Evolutionary conservation across 345 rosid genomes (phyloP).

Genomic region (Eucalyptus curtisii): DNA sequence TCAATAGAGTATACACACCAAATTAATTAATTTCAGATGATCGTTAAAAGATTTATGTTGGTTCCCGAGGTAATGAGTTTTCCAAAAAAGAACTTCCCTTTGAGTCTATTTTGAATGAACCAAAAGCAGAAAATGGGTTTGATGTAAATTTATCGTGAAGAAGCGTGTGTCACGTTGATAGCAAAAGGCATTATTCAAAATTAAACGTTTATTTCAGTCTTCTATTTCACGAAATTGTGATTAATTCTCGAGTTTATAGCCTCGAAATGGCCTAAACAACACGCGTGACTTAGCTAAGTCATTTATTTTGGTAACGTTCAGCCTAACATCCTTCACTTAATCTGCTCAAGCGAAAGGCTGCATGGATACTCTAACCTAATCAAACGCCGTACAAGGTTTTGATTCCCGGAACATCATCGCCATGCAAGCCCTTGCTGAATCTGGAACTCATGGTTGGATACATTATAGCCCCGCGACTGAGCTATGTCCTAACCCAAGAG

Average conservation of each 20-base stretch:
- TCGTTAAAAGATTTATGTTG: background rate
- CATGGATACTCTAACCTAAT: background rate
- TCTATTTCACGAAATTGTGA: background rate
- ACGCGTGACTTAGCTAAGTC: background rate
- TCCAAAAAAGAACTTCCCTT: background rate
- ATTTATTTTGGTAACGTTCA: background rate
- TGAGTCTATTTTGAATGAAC: background rate
- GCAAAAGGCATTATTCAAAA: no score
- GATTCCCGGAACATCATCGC: conserved; percentile 1
- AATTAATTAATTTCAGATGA: background rate
- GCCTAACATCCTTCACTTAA: background rate
- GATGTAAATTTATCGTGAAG: no score
- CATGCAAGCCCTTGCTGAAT: background rate
- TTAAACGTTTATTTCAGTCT: no score
- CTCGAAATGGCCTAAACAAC: background rate
- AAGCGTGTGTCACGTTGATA: no score
- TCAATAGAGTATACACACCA: background rate
- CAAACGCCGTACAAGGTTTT: background rate
- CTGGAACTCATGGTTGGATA: background rate
- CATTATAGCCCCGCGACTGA: conserved; percentile 8
- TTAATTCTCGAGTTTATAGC: background rate
- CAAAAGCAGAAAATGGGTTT: no score
- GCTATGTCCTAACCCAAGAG: conserved; percentile 22
- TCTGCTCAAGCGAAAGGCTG: background rate
- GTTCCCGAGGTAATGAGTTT: background rate